Evolutionary conservation across 1,139 yeast genomes (phyloP).

Genomic region (Maudiozyma humilis): DNA sequence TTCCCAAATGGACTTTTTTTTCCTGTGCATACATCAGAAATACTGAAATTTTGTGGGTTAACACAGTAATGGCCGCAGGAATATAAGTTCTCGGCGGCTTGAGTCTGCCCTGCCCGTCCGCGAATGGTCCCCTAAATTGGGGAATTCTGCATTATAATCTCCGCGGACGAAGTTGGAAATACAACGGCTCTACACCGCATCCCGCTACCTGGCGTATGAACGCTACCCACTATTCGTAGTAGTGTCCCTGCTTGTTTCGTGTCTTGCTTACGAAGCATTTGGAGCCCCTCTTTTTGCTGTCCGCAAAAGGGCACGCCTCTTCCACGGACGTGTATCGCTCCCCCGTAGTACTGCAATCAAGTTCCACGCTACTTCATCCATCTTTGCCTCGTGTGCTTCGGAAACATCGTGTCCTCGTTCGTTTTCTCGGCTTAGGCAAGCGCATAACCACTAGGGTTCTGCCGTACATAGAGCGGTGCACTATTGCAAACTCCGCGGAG

Average conservation of each 20-base stretch:
- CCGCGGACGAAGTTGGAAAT: neutral
- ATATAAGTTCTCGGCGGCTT: neutral
- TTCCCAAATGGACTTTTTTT: neutral
- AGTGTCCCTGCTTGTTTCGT: too few relatives aligned
- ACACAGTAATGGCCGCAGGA: neutral
- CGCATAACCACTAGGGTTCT: too few relatives aligned
- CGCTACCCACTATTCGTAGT: too few relatives aligned
- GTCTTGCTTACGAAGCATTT: too few relatives aligned
- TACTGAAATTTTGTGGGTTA: neutral
- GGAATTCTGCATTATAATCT: neutral
- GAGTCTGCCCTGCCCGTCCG: neutral
- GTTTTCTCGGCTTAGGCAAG: too few relatives aligned
- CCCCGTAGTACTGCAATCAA: too few relatives aligned
- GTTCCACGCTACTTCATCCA: too few relatives aligned
- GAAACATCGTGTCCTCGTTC: too few relatives aligned
- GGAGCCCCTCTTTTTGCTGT: neutral
- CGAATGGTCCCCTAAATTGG: neutral
- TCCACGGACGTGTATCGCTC: too few relatives aligned
- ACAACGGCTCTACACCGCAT: neutral
- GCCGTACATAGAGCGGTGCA: neutral
- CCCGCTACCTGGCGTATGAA: too few relatives aligned
- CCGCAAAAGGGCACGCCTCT: neutral
- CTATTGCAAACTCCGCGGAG: neutral
- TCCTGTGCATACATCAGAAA: too few relatives aligned
- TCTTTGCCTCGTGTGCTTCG: too few relatives aligned